Base-by-base conservation (phyloP, 768 basidiomycete species). In the Boletus rex-veris region DNA sequence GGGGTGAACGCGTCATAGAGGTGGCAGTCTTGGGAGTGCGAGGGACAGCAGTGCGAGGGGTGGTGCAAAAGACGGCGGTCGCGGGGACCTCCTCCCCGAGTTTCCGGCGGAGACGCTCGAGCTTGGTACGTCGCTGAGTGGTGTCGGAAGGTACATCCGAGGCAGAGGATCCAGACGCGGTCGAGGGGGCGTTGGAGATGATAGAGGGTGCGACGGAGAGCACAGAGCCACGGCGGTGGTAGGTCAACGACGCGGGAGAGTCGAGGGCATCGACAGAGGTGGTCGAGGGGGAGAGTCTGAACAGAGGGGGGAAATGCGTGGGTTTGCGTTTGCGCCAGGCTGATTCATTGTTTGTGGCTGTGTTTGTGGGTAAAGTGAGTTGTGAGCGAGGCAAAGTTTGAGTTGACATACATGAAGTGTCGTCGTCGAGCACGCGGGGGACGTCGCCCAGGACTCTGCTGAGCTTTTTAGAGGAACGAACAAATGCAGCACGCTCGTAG, bases 61-160 rank as follows among this genome's bases (percentile, higher is more conserved):
- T 47, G 26, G 61, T 14, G 31, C 82, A 77, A 68, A 86, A 87
- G 46, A 88, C 81, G 30, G 86, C 75, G 36, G 80, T 74, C 2
- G 77, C 58, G 7, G 86, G 87, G 19, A 88, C 80, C 26, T 77
- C 80, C 18, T 85, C 75, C 0, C 87, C 87, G 3, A 89, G 75
- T 59, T 71, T 83, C 61, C 77, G 80, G 48, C 81, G 75, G 46
- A 89, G 71, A 31, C 80, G 74, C 45, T 85, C 84, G 76, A 89
- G 81, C 67, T 86, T 88, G 58, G 74, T 71, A 44, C 79, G 76
- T 21, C 82, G 76, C 15, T 75, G 45, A 41, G 67, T 63, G 18
- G 67, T 71, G 4, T 75, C 60, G 7, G 79, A 75, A 2, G 77
- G 72, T 7, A n/a, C 45, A 7, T 31, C 66, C 5, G 65, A 58